Base-by-base conservation (phyloP, 2,329 filamentous ascomycete genomes). In the Aspergillus fumigatus region DNA sequence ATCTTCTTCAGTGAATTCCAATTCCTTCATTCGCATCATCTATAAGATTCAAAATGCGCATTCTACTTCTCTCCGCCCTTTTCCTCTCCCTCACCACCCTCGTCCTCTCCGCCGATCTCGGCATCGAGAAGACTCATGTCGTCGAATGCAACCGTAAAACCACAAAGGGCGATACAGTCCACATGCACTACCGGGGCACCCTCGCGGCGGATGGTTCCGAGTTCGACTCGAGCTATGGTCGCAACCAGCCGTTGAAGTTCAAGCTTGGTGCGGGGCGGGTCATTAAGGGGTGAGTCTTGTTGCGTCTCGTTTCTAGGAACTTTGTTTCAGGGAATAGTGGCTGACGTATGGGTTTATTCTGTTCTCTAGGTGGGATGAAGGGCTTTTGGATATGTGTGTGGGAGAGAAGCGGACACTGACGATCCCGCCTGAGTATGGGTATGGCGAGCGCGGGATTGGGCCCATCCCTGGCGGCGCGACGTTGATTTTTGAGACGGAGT, bases 361-460 rank as follows among this genome's bases (percentile, higher is more conserved):
- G 51, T 58, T 62, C 51, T 59, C 67, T 65, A 90, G 87, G 70
- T 97, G 92, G 93, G 93, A 97, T 67, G 77, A 95, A 71, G 93
- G 93, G 51, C 82, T 97, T 41, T 67, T 94, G 53, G 90, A 90
- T 70, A 97, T 97, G 92, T 97, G 94, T 77, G 88, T 95, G 66
- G 93, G 94, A 60, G 93, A 97, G 81, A 93, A 92, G 81, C 84
- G 88, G 65, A 93, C 85, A 54, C 78, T 99, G 73, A 97, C 88
- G 21, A 94, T 99, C 55, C 91, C 92, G n/a, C 90, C 93, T 21
- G 84, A 87, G 70, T 79, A 88, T 70, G 94, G 85, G 50, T 99
- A 97, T 75, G 94, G 94, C 51, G 79, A 88, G 60, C 82, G 85
- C 53, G 81, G 75, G 40, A 84, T 90, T 71, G 92, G 92, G 1